Evolutionary conservation across 495 filamentous ascomycete species (phyloP).

Genomic region (Aspergillus ostianus): DNA sequence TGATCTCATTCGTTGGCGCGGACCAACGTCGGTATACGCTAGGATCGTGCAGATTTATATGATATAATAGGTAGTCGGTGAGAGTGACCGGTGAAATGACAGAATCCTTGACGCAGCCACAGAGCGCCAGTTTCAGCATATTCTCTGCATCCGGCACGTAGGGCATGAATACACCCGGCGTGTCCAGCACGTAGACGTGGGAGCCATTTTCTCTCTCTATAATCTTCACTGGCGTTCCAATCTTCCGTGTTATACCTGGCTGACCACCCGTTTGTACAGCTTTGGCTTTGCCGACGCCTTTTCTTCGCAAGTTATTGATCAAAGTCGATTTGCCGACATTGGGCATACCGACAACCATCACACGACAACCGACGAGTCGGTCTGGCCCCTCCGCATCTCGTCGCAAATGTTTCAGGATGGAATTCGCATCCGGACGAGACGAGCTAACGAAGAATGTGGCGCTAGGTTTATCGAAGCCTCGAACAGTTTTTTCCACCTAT

Average conservation of each 20-base stretch:
- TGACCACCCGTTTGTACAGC: slow-evolving; percentile 79
- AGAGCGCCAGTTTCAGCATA: slow-evolving; percentile 90
- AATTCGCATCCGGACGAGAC: slow-evolving; percentile 46
- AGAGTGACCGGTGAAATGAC: slow-evolving; percentile 71
- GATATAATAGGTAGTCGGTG: slow-evolving; percentile 86
- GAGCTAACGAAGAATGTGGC: slow-evolving; percentile 65
- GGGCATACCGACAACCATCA: slow-evolving; percentile 93
- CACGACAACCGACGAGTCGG: slow-evolving; percentile 66
- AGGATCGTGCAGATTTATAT: slow-evolving; percentile 65
- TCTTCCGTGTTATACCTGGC: slow-evolving; percentile 86
- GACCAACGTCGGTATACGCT: slow-evolving; percentile 62
- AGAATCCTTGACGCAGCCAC: slow-evolving; percentile 87
- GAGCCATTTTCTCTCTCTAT: slow-evolving; percentile 51
- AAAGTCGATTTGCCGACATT: slow-evolving; percentile 91
- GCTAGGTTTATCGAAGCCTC: slow-evolving; percentile 54
- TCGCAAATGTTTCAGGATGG: slow-evolving; percentile 58
- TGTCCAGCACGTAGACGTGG: slow-evolving; percentile 67
- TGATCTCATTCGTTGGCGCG: slow-evolving; percentile 78
- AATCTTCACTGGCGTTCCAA: slow-evolving; percentile 81
- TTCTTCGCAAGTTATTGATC: slow-evolving; percentile 76
- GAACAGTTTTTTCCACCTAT: slow-evolving; percentile 49
- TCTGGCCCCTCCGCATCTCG: slow-evolving; percentile 42
- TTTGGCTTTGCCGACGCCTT: slow-evolving; percentile 69
- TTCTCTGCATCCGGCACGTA: slow-evolving; percentile 79
- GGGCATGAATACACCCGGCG: slow-evolving; percentile 87